Evolutionary conservation across 441 rosid genomes (phyloP).

Genomic region (Flueggea neowawraea): DNA sequence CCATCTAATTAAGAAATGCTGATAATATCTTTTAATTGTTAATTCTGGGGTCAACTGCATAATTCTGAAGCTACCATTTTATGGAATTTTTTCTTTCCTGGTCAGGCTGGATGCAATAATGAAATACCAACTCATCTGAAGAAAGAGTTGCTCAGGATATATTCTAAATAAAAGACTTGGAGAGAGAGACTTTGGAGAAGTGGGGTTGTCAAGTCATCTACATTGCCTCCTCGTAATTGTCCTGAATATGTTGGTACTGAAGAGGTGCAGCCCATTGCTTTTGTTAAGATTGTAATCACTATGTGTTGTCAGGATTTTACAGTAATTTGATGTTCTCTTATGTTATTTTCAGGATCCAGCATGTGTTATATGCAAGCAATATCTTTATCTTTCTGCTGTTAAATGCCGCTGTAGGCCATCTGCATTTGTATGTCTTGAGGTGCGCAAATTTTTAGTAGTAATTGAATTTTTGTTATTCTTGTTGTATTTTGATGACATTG

Average conservation of each 20-base stretch:
- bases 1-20: no score
- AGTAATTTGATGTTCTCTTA: slow-evolving; percentile 4
- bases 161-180: slow-evolving; percentile 62
- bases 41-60: not conserved
- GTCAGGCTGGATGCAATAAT: slow-evolving; percentile 46
- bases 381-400: slow-evolving; percentile 87
- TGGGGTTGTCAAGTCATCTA: slow-evolving; percentile 81
- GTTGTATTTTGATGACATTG: not conserved
- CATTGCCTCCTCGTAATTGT: slow-evolving; percentile 58
- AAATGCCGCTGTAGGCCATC: slow-evolving; percentile 81
- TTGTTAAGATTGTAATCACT: slow-evolving; percentile 1
- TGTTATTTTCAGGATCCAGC: slow-evolving; percentile 70
- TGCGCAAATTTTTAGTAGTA: slow-evolving; percentile 25
- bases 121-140: slow-evolving; percentile 61
- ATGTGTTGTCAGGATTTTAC: not conserved
- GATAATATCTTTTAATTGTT: no score
- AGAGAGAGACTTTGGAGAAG: slow-evolving; percentile 85
- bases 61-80: slow-evolving; percentile 4
- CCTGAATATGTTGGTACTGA: slow-evolving; percentile 89
- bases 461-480: not conserved
- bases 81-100: not conserved
- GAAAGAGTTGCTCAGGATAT: slow-evolving; percentile 76
- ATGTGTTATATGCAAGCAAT: slow-evolving; percentile 89
- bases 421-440: slow-evolving; percentile 89
- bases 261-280: slow-evolving; percentile 51